Evolutionary conservation across 352 stramenopile species (phyloP).

Genomic region (Globisporangium lucens): DNA sequence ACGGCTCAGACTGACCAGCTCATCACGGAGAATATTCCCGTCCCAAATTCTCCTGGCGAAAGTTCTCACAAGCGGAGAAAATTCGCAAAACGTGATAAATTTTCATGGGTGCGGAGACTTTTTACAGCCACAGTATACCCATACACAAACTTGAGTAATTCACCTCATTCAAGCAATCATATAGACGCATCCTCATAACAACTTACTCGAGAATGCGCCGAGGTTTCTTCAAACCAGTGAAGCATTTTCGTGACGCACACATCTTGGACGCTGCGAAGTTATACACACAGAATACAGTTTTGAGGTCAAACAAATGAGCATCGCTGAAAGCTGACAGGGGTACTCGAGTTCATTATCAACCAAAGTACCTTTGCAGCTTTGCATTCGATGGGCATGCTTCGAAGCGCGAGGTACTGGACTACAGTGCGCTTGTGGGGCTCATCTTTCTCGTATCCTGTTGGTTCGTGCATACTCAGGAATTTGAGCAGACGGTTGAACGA

Average conservation of each 20-base stretch:
- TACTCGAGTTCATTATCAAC: background rate
- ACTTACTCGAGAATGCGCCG: conserved; percentile 22
- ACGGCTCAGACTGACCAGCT: too few species aligned
- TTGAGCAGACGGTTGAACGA: conserved; percentile 46
- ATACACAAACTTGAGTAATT: background rate
- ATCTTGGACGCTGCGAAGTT: conserved; percentile 47
- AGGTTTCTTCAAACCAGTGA: conserved; percentile 57
- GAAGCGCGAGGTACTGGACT: conserved; percentile 50
- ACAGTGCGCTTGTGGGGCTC: conserved; percentile 46
- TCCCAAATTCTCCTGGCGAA: too few species aligned
- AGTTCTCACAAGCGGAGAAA: too few species aligned
- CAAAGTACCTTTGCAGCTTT: conserved; percentile 40
- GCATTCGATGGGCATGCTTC: conserved; percentile 54
- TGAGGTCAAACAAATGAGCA: background rate
- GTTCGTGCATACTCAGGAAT: conserved; percentile 54
- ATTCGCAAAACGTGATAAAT: too few species aligned
- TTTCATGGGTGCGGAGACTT: too few species aligned
- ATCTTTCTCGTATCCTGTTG: conserved; percentile 53
- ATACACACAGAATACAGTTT: background rate
- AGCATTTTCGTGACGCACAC: conserved; percentile 47
- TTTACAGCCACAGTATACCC: too few species aligned
- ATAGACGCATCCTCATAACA: background rate
- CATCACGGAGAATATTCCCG: too few species aligned
- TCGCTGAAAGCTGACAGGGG: background rate
- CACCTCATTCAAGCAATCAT: too few species aligned